Conservation (phyloP, 179 eudicot genomes). For the Beta corolliflora region DNA sequence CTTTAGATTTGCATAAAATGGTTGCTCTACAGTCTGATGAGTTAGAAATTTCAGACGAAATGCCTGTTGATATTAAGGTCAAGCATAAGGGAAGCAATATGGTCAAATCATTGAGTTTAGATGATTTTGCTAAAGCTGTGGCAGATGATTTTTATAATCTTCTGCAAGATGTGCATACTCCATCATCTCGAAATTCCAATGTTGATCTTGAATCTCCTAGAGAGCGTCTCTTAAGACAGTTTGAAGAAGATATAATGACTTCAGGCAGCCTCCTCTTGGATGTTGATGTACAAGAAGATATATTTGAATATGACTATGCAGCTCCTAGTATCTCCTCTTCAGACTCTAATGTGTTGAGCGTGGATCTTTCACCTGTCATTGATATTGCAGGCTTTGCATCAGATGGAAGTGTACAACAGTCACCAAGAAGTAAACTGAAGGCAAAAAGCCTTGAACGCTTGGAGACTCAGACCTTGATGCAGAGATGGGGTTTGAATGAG, state of each 20-base stretch:
- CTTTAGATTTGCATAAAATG: constrained; percentile 38
- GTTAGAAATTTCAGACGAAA: constrained; percentile 42
- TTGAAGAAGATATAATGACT: constrained; percentile 76
- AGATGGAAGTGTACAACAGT: constrained; percentile 14
- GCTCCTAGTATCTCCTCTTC: constrained; percentile 35
- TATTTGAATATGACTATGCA: constrained; percentile 31
- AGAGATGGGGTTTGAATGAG: constrained; percentile 70
- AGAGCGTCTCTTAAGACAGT: constrained; percentile 69
- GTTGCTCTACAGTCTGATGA: constrained; percentile 27
- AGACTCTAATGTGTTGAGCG: constrained; percentile 15
- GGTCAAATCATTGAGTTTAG: constrained; percentile 67
- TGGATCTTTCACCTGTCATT: constrained; percentile 22
- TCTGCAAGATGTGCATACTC: constrained; percentile 64
- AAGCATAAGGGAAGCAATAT: constrained; percentile 29
- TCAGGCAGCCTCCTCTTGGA: constrained; percentile 56
- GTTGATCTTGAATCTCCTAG: constrained; percentile 80
- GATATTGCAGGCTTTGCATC: background rate
- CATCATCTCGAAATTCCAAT: constrained; percentile 53
- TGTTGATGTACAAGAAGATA: constrained; percentile 44
- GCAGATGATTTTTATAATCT: constrained; percentile 69
- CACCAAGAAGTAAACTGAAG: constrained; percentile 32
- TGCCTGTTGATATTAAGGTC: constrained; percentile 32
- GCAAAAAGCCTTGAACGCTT: constrained; percentile 40
- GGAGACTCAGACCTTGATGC: constrained; percentile 58
- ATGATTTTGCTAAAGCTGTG: constrained; percentile 59